Conservation (phyloP, 148 eudicot species). For the Vaccinium darrowii region DNA sequence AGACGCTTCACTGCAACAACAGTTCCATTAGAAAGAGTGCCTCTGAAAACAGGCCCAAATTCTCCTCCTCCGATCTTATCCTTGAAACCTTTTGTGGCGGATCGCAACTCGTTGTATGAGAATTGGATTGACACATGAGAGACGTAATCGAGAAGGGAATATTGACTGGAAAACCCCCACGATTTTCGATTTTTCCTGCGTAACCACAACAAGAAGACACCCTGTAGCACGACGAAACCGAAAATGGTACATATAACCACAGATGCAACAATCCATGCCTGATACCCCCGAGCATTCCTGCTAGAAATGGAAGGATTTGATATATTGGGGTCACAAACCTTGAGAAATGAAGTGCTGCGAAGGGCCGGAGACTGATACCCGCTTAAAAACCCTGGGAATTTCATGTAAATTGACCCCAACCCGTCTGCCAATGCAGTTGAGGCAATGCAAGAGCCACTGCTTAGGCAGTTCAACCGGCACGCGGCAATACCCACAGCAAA, state of each 20-base stretch:
- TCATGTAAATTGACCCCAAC: conserved; percentile 56
- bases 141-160: conserved; percentile 79
- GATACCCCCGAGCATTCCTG: conserved; percentile 25
- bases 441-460: conserved; percentile 51
- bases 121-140: conserved; percentile 82
- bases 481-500: conserved; percentile 38
- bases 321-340: conserved; percentile 52
- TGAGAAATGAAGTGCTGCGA: conserved; percentile 80
- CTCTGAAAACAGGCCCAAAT: conserved; percentile 76
- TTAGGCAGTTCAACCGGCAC: conserved; percentile 59
- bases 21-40: conserved; percentile 52
- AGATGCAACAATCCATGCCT: conserved; percentile 53
- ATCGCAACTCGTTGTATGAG: conserved; percentile 62
- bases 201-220: conserved; percentile 73
- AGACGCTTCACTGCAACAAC: conserved; percentile 74
- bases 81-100: conserved; percentile 63
- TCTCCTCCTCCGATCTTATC: conserved; percentile 89
- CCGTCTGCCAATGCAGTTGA: conserved; percentile 68
- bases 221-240: conserved; percentile 37
- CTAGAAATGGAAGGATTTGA: conserved; percentile 48
- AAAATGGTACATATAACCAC: conserved; percentile 45
- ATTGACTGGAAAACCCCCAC: conserved; percentile 51
- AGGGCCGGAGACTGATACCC: conserved; percentile 71
- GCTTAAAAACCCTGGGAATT: conserved; percentile 47
- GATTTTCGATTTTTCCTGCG: conserved; percentile 52